These are phyloP conservation scores for Yamadazyma epiphylla DNA, from an alignment of 1,139 yeast species.

Conservation along the genomic window DNA sequence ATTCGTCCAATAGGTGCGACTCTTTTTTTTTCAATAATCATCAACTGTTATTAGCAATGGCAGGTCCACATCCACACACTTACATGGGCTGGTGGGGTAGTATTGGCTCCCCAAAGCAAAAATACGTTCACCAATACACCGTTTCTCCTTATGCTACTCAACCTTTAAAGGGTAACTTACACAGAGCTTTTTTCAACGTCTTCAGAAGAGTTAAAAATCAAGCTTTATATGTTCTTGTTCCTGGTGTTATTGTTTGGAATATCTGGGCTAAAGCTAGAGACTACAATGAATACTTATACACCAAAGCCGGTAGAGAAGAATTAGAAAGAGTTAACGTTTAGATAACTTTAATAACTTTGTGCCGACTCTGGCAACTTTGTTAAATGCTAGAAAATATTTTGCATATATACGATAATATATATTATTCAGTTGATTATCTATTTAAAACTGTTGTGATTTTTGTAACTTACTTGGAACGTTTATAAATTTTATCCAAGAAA, in stretches of 20 bases:
- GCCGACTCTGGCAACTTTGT: too few species aligned
- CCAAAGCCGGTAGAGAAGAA: conserved; percentile 97
- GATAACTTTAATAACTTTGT: too few species aligned
- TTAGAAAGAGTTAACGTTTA: conserved; percentile 75
- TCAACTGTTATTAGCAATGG: conserved; percentile 37
- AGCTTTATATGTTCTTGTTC: conserved; percentile 72
- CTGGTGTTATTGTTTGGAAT: conserved; percentile 78
- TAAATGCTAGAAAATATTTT: too few species aligned
- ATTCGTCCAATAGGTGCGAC: conserved; percentile 8
- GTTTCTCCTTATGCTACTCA: conserved; percentile 93
- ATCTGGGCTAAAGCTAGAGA: conserved; percentile 86
- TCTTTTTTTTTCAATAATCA: conserved; percentile 6
- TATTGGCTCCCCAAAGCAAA: conserved; percentile 83
- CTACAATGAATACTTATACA: conserved; percentile 91
- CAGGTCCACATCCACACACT: conserved; percentile 46
- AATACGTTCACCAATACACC: conserved; percentile 78
- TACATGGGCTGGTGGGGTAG: conserved; percentile 99
- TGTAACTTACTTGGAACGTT: conserved; percentile 68
- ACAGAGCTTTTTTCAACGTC: conserved; percentile 87
- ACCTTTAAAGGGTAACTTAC: conserved; percentile 83
- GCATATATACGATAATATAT: too few species aligned
- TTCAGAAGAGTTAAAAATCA: conserved; percentile 93
- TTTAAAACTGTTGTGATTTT: too few species aligned
- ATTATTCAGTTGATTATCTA: too few species aligned
- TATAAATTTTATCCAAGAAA: conserved; percentile 88